Conservation (phyloP, 148 eudicot species). For the Fagopyrum homotropicum region DNA sequence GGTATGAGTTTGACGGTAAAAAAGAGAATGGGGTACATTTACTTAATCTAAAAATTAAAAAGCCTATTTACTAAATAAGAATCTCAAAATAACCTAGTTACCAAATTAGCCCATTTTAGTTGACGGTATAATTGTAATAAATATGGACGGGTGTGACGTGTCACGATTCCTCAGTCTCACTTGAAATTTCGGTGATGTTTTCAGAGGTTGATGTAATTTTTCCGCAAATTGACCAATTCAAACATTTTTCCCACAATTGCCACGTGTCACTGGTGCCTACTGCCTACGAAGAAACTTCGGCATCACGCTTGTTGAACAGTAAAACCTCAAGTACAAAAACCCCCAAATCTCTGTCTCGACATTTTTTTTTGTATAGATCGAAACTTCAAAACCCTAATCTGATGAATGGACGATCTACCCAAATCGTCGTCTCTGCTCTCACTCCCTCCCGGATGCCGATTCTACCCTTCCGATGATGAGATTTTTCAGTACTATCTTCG, state of each 20-base stretch:
- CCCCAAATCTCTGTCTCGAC: not conserved
- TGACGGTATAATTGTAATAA: no score
- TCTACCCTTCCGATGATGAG: constrained; percentile 51
- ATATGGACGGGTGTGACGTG: no score
- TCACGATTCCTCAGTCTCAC: no score
- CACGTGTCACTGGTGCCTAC: not conserved
- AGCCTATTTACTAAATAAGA: no score
- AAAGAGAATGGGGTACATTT: no score
- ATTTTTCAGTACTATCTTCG: constrained; percentile 41
- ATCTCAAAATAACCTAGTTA: no score
- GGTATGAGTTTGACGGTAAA: no score
- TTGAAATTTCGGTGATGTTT: no score
- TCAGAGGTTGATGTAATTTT: no score
- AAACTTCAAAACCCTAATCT: constrained; percentile 10
- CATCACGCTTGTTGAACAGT: not conserved
- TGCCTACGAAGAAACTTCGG: not conserved
- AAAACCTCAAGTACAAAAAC: not conserved
- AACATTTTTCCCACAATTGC: not conserved
- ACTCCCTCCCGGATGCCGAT: constrained; percentile 53
- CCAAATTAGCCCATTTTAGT: no score
- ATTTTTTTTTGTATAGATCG: not conserved
- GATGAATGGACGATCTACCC: constrained; percentile 36
- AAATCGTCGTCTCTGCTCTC: constrained; percentile 14
- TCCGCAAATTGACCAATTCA: no score
- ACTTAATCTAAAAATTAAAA: no score